These are phyloP conservation scores for Glycine latifolia DNA, from an alignment of 306 rosid species.

Conservation along the genomic window DNA sequence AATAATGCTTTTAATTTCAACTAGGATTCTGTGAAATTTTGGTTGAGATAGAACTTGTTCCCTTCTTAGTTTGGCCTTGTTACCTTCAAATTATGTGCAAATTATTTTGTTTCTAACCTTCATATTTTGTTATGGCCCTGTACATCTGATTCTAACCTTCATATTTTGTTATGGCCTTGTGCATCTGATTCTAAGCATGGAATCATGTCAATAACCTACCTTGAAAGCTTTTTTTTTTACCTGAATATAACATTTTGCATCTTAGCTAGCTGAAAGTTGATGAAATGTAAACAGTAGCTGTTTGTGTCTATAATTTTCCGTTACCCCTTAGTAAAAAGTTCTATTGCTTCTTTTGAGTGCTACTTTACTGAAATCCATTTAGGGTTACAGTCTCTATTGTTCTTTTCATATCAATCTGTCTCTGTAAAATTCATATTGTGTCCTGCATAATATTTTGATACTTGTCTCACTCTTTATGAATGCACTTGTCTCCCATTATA, in stretches of 20 bases:
- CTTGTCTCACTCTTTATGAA: not conserved
- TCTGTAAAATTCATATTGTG: slow-evolving; percentile 11
- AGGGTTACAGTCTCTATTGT: slow-evolving; percentile 21
- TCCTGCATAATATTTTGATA: slow-evolving; percentile 17
- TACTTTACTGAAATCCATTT: slow-evolving; percentile 34
- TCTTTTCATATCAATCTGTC: not conserved
- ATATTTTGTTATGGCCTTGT: not conserved
- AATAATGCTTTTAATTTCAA: not conserved
- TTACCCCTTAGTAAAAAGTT: not conserved
- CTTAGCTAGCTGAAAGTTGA: slow-evolving; percentile 1
- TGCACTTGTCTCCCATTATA: slow-evolving; percentile 4
- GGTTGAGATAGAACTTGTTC: slow-evolving; percentile 11
- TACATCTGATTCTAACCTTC: not conserved
- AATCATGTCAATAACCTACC: slow-evolving; percentile 28
- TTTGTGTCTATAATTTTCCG: not conserved
- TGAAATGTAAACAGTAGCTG: not conserved
- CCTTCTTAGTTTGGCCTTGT: not conserved
- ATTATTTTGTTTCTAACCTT: not conserved
- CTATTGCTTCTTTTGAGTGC: slow-evolving; percentile 9
- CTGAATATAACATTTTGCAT: slow-evolving; percentile 25
- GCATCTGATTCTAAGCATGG: not conserved
- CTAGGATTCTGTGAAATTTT: slow-evolving; percentile 25
- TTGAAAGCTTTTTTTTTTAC: not conserved
- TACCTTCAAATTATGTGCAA: slow-evolving; percentile 16
- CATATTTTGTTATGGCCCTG: not conserved